phyloP scores from a whole-genome alignment of 371 early-diverging fungal species.

The Smittium culicis region DNA sequence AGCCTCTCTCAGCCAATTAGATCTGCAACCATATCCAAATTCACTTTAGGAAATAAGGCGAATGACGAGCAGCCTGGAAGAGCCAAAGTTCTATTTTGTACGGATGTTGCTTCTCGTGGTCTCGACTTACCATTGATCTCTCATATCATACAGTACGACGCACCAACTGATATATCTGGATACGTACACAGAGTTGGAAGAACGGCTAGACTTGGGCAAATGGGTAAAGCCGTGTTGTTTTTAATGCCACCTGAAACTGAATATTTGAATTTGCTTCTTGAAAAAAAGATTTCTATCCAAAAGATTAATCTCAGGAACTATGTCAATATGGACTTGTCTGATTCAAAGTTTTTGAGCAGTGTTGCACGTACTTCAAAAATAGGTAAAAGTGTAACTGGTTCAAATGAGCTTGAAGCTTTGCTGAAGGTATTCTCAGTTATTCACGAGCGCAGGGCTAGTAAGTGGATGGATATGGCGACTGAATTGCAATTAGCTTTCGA shows the following conservation, averaged over 20 bases:
- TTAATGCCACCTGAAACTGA: constrained; percentile 76
- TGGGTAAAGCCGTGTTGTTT: constrained; percentile 70
- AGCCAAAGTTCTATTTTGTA: constrained; percentile 62
- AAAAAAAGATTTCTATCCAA: constrained; percentile 44
- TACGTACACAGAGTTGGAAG: constrained; percentile 97
- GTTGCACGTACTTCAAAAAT: constrained; percentile 26
- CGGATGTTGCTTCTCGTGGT: constrained; percentile 98
- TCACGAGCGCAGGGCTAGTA: constrained; percentile 40
- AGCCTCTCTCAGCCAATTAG: constrained; percentile 66
- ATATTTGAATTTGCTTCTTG: constrained; percentile 60
- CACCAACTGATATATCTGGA: constrained; percentile 82
- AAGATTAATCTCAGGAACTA: constrained; percentile 6
- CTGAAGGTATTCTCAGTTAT: constrained; percentile 21
- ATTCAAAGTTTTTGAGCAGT: constrained; percentile 25
- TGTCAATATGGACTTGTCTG: background rate
- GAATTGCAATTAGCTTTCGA: constrained; percentile 27
- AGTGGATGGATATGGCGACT: constrained; percentile 50
- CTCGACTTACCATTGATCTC: constrained; percentile 90
- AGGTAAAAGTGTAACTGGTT: constrained; percentile 20
- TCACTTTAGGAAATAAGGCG: constrained; percentile 37
- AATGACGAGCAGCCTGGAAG: constrained; percentile 27
- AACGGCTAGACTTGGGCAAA: constrained; percentile 88
- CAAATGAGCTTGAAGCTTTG: background rate
- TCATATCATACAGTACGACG: constrained; percentile 91
- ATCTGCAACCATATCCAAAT: constrained; percentile 54